Evolutionary conservation across 176 grass and related monocot genomes (phyloP).

Genomic region (Paspalum vaginatum): DNA sequence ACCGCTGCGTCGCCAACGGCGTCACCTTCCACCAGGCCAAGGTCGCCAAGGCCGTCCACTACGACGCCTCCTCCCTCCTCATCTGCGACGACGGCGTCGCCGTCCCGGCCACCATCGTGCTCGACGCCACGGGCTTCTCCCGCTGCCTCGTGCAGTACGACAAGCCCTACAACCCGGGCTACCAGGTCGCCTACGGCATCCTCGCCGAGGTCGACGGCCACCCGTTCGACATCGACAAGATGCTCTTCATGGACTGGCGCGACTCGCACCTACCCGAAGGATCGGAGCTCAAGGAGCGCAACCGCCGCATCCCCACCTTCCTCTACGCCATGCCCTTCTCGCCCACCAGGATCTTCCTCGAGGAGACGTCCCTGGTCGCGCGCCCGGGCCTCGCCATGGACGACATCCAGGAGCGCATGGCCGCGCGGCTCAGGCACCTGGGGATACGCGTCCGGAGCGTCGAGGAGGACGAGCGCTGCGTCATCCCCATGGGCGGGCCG

Average conservation of each 20-base stretch:
- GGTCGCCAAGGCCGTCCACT: conserved; percentile 69
- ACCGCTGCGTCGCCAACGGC: conserved; percentile 68
- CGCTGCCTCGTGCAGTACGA: conserved; percentile 88
- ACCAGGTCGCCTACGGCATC: conserved; percentile 95
- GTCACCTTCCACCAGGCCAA: conserved; percentile 85
- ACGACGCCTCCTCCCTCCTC: conserved; percentile 70
- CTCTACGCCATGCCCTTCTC: conserved; percentile 99
- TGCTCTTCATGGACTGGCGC: conserved; percentile 99
- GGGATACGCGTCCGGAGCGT: conserved; percentile 80
- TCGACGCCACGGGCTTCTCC: conserved; percentile 93
- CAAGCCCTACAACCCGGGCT: conserved; percentile 89
- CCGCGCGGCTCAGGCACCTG: conserved; percentile 70
- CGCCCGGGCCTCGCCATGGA: conserved; percentile 87
- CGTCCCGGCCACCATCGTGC: conserved; percentile 71
- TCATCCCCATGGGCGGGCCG: conserved; percentile 92
- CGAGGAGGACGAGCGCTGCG: conserved; percentile 93
- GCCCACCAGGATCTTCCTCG: conserved; percentile 80
- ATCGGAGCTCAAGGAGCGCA: conserved; percentile 55
- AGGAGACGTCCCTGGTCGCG: conserved; percentile 92
- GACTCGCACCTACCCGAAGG: conserved; percentile 75
- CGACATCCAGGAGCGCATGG: conserved; percentile 98
- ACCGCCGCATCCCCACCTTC: conserved; percentile 81
- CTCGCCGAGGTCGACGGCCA: conserved; percentile 91
- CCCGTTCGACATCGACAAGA: conserved; percentile 96
- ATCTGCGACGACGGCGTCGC: conserved; percentile 82